Conservation (phyloP, 768 basidiomycete species). For the Tylopilus cervinicoccineus region DNA sequence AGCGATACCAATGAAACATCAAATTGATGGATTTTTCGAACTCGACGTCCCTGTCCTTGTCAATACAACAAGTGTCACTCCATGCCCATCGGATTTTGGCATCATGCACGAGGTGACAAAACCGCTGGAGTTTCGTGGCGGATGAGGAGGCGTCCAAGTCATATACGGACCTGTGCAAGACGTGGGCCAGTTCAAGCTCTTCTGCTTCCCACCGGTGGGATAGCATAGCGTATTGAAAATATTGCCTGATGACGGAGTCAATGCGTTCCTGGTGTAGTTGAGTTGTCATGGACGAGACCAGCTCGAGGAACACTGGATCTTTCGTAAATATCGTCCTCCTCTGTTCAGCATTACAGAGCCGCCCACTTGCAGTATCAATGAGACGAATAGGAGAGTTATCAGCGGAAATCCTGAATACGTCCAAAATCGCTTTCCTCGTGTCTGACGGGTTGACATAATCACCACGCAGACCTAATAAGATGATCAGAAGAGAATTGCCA, state of each 20-base stretch:
- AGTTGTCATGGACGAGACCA: conserved; percentile 16
- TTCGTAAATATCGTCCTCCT: conserved; percentile 9
- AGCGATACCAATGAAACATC: conserved; percentile 22
- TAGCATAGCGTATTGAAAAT: conserved; percentile 19
- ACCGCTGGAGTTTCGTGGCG: conserved; percentile 12
- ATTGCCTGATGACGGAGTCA: background rate
- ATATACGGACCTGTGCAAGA: conserved; percentile 10
- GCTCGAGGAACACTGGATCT: conserved; percentile 9
- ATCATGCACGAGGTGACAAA: conserved; percentile 13
- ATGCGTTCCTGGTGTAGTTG: conserved; percentile 5
- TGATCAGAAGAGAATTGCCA: background rate
- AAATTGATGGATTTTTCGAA: conserved; percentile 16
- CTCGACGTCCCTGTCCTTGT: conserved; percentile 17
- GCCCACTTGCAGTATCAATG: conserved; percentile 18
- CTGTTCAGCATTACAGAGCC: conserved; percentile 15
- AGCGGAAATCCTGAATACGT: background rate
- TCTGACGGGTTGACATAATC: conserved; percentile 12
- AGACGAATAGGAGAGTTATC: conserved; percentile 13
- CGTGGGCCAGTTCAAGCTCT: conserved; percentile 12
- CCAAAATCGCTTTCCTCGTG: background rate
- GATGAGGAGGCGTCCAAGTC: conserved; percentile 7
- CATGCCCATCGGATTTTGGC: conserved; percentile 18
- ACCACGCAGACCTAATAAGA: conserved; percentile 4
- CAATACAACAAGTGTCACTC: conserved; percentile 24
- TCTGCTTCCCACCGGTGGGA: conserved; percentile 19